Base-by-base conservation (phyloP, 1,284 basidiomycete genomes). In the Malassezia sympodialis region DNA sequence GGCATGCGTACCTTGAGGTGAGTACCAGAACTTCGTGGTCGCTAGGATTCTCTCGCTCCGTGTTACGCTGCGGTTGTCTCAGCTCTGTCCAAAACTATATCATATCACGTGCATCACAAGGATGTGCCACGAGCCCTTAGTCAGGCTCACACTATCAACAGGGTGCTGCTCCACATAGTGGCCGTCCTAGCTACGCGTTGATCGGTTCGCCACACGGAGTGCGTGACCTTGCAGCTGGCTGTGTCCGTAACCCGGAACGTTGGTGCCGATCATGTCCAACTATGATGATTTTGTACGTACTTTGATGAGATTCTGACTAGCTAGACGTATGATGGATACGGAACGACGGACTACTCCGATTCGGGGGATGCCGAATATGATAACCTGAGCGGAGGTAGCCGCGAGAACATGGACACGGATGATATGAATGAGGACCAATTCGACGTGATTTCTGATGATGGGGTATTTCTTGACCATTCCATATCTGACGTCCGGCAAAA, bases 281-380 rank as follows among this genome's bases (percentile, higher is more conserved):
- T 39, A 39, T 5, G 53, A 55, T 21, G 53, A 55, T 19, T 45
- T 55, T 35, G 53, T 54, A 43, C 40, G 52, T 49, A 27, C 2
- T 8, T 14, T 10, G 0, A 27, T 5, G 15, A 14, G 19, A 21
- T 3, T 4, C n/a, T 30, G 43, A 45, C 43, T 15, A 21, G 15
- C 4, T 21, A 55, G 53, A 55, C 31, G 23, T 51, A 61, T 42
- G 61, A 61, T 37, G 61, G 56, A 23, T 63, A 63, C 46, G 65
- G 69, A 39, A 67, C 67, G 47, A 66, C 65, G 68, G 71, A 70
- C 40, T 68, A 70, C 46, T 65, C 66, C 4, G 53, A 54, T 43
- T 66, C 60, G 32, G 69, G 62, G 48, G 66, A 65, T 24, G 66
- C 59, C 4, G 65, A 63, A 26, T 61, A 46, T 32, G 44, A 34